A percentile compares a stretch with the other conserved stretches of the same genome.
phyloP scores from a whole-genome alignment of 2,329 filamentous ascomycete genomes.

The Epichloe aotearoae region DNA sequence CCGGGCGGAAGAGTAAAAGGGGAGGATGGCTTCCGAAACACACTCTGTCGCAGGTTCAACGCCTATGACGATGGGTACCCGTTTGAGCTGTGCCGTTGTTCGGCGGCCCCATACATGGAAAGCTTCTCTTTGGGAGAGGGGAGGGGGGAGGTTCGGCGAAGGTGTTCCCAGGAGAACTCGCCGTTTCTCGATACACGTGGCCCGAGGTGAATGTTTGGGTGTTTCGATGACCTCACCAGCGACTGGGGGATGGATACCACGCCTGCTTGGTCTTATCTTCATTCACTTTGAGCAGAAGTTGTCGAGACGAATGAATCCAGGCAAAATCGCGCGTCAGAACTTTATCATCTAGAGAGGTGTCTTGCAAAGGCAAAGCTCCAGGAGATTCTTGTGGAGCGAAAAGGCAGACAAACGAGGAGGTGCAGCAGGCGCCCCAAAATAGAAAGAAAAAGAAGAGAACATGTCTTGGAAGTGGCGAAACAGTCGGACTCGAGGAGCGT shows the following conservation, averaged over 20 bases:
- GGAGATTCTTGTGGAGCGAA: neutral
- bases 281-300: neutral
- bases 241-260: neutral
- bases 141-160: neutral
- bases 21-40: neutral
- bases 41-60: neutral
- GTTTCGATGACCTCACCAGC: neutral
- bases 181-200: neutral
- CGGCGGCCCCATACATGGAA: neutral
- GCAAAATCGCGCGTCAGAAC: neutral
- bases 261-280: neutral
- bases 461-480: neutral
- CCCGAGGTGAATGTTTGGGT: neutral
- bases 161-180: neutral
- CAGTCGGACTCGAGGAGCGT: neutral
- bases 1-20: neutral
- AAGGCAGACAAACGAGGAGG: neutral
- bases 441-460: neutral
- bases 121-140: neutral
- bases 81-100: neutral
- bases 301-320: too few relatives aligned
- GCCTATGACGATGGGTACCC: neutral
- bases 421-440: neutral
- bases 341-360: neutral
- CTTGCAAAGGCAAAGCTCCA: neutral